Base-by-base conservation (phyloP, 805 yeast species). In the Martiniozyma abietophila region DNA sequence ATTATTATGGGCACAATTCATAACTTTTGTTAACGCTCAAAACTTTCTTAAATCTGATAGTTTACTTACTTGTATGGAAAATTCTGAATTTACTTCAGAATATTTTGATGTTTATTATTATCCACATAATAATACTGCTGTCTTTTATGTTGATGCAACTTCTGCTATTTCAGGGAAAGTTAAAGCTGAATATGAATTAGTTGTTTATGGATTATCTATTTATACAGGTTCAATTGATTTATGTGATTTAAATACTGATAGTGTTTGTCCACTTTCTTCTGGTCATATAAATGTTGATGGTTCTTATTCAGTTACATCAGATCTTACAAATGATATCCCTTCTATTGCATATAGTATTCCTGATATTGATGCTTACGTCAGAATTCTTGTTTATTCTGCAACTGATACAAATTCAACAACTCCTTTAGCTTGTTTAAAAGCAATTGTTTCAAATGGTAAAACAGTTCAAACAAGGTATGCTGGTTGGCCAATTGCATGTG, bases 401-500 rank as follows among this genome's bases (percentile, higher is more conserved):
- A 59, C 60, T 31, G 75, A 71, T 48, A 62, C 69, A 5, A 43
- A 54, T 10, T 59, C 49, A 4, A 32, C 47, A 16, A 56, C 59
- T 6, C 69, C 78, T 4, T 62, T 88, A 39, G 98, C 97, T 3
- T 92, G 99, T 69, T 94, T 92, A 10, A 84, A 81, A 53, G 96
- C 96, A 0, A 65, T 74, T 10, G 65, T 92, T 36, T 61, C 81
- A 16, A 92, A 92, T 58, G 95, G 92, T 38, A 86, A 82, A 51
- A 88, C 97, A 2, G 98, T 92, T 18, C 94, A 86, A 58, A 84
- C 95, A 18, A 76, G 75, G 48, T 86, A 80, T 46, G 95, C 92
- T 3, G 72, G 94, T 5, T 89, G 98, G 98, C 95, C 95, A 8
- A 80, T 92, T 46, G 97, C 96, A 4, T 88, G 85, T 16, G 71